Conservation (phyloP, 179 eudicot species). For the Carnegiea gigantea region DNA sequence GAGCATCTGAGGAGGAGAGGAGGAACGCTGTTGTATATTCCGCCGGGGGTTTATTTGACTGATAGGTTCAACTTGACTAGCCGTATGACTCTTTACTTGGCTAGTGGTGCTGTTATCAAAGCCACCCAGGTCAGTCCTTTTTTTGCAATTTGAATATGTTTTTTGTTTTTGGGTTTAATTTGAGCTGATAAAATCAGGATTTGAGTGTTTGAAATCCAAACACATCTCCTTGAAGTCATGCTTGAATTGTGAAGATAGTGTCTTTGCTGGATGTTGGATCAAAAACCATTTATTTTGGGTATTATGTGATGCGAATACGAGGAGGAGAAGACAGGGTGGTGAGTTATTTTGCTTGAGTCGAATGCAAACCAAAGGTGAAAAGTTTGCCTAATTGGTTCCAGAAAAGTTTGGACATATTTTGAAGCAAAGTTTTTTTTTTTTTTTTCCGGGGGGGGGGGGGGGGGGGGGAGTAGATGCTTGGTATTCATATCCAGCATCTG, state of each 20-base stretch:
- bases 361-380: neutral
- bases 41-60: constrained; percentile 76
- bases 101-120: constrained; percentile 76
- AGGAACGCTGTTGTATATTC: constrained; percentile 75
- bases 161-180: neutral
- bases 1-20: constrained; percentile 61
- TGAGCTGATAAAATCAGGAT: neutral
- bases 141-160: neutral
- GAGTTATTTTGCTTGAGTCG: neutral
- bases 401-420: neutral
- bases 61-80: constrained; percentile 79
- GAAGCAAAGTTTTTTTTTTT: neutral
- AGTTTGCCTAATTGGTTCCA: neutral
- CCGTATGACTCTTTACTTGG: constrained; percentile 89
- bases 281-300: neutral
- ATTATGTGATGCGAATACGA: neutral
- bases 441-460: no score
- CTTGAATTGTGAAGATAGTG: no score
- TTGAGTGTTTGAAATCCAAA: neutral
- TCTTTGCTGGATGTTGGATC: neutral
- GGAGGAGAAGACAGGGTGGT: neutral
- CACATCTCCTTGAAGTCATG: no score
- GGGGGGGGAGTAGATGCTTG: neutral
- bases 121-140: constrained; percentile 63
- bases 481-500: neutral